Evolutionary conservation across 2,329 filamentous ascomycete species (phyloP).

Genomic region (Alternaria brassicicola): DNA sequence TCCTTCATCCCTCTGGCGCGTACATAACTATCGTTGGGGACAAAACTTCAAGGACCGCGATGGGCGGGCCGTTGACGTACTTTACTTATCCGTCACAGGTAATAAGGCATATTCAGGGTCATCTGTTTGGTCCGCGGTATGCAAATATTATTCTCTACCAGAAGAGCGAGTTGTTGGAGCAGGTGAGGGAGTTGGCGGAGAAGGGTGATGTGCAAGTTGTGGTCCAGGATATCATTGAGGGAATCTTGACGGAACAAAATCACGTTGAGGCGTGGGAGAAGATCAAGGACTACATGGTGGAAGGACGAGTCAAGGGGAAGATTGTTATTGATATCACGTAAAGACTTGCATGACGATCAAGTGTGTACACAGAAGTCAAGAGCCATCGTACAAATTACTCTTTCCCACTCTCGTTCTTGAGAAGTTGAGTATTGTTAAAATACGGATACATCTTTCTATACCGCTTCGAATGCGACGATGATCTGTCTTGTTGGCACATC

Average conservation of each 20-base stretch:
- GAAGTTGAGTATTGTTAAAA: not conserved
- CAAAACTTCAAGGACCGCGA: conserved; percentile 48
- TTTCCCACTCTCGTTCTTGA: not conserved
- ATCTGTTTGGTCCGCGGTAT: conserved; percentile 36
- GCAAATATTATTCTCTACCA: conserved; percentile 35
- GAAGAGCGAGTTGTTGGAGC: conserved; percentile 33
- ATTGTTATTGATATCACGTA: conserved; percentile 33
- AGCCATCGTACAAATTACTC: not conserved
- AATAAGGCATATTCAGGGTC: conserved; percentile 29
- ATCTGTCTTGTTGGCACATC: not conserved
- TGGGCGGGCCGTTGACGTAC: conserved; percentile 46
- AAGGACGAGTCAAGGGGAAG: conserved; percentile 39
- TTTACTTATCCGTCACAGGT: conserved; percentile 39
- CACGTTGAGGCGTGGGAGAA: conserved; percentile 32
- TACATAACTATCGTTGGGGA: conserved; percentile 53
- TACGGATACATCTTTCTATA: not conserved
- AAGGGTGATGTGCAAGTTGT: conserved; percentile 28
- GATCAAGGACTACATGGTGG: conserved; percentile 31
- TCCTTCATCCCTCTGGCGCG: conserved; percentile 44
- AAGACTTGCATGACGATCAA: not conserved
- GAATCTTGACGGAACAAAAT: conserved; percentile 28
- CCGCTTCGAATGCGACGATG: not conserved
- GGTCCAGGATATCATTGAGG: conserved; percentile 38
- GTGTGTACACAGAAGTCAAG: not conserved
- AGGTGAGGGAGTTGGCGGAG: conserved; percentile 31